Conservation (phyloP, 2,329 filamentous ascomycete species). For the Penicillium expansum region DNA sequence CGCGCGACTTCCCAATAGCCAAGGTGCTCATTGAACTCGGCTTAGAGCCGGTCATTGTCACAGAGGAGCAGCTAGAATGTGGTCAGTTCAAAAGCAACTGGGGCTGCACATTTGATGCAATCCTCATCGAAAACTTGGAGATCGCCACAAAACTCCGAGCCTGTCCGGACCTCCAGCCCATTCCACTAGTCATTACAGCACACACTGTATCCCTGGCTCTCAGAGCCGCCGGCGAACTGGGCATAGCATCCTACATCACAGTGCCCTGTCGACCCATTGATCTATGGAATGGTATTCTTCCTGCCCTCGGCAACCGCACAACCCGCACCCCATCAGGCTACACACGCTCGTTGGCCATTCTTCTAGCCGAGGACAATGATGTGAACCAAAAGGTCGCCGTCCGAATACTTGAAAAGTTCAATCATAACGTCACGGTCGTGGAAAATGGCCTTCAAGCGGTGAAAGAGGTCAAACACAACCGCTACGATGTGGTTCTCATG, state of each 20-base stretch:
- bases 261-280: conserved; percentile 89
- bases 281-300: conserved; percentile 87
- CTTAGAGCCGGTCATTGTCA: conserved; percentile 74
- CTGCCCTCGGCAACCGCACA: conserved; percentile 83
- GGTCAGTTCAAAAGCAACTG: conserved; percentile 47
- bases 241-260: conserved; percentile 95
- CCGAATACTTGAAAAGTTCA: conserved; percentile 92
- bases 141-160: conserved; percentile 76
- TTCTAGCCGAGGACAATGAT: conserved; percentile 89
- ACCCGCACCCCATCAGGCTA: conserved; percentile 87
- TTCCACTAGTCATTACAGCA: conserved; percentile 86
- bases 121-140: conserved; percentile 86
- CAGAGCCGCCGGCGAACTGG: conserved; percentile 84
- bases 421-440: conserved; percentile 63
- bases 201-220: conserved; percentile 81
- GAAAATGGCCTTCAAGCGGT: conserved; percentile 74
- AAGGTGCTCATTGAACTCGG: conserved; percentile 71
- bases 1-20: conserved; percentile 69
- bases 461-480: conserved; percentile 72
- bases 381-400: conserved; percentile 92
- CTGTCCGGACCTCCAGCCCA: conserved; percentile 89
- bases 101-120: conserved; percentile 74
- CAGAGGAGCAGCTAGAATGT: conserved; percentile 60
- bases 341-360: conserved; percentile 86
- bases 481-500: conserved; percentile 93